phyloP scores from a whole-genome alignment of 1,284 basidiomycete species.

The Rhodotorula sp. region DNA sequence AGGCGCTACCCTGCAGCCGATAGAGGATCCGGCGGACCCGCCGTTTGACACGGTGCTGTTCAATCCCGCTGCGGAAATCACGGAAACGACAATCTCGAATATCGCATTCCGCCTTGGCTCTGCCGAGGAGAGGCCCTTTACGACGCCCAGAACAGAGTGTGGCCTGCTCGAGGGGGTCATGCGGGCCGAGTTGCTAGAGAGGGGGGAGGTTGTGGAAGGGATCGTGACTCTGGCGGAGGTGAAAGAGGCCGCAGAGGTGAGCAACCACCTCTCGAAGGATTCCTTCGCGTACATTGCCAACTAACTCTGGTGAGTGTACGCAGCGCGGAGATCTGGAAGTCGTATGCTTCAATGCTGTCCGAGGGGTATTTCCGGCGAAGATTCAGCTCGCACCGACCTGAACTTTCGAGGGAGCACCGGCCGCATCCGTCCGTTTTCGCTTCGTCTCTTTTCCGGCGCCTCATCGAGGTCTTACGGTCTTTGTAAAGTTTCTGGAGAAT shows the following conservation, averaged over 20 bases:
- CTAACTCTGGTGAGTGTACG: neutral
- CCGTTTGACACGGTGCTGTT: slow-evolving; percentile 34
- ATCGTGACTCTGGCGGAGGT: slow-evolving; percentile 13
- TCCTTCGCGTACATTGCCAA: neutral
- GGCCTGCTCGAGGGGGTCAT: slow-evolving; percentile 24
- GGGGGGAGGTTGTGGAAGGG: slow-evolving; percentile 14
- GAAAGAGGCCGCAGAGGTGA: slow-evolving; percentile 7
- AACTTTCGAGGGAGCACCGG: too few species aligned
- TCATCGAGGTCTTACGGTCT: too few species aligned
- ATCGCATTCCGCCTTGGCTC: slow-evolving; percentile 19
- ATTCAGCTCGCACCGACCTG: neutral
- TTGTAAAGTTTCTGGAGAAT: too few species aligned
- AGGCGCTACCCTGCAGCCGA: slow-evolving; percentile 21
- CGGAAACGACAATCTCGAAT: slow-evolving; percentile 37
- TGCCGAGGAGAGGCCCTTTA: neutral
- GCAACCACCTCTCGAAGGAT: neutral
- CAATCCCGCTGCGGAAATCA: slow-evolving; percentile 19
- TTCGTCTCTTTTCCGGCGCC: too few species aligned
- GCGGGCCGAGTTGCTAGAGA: slow-evolving; percentile 26
- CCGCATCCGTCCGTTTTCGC: too few species aligned
- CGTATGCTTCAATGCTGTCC: slow-evolving; percentile 36
- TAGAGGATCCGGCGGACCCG: neutral
- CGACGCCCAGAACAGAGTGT: slow-evolving; percentile 3
- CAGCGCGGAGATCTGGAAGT: slow-evolving; percentile 15
- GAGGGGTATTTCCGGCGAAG: slow-evolving; percentile 24